Conservation (phyloP, 2,329 filamentous ascomycete species). For the Magnaporthiopsis incrustans region DNA sequence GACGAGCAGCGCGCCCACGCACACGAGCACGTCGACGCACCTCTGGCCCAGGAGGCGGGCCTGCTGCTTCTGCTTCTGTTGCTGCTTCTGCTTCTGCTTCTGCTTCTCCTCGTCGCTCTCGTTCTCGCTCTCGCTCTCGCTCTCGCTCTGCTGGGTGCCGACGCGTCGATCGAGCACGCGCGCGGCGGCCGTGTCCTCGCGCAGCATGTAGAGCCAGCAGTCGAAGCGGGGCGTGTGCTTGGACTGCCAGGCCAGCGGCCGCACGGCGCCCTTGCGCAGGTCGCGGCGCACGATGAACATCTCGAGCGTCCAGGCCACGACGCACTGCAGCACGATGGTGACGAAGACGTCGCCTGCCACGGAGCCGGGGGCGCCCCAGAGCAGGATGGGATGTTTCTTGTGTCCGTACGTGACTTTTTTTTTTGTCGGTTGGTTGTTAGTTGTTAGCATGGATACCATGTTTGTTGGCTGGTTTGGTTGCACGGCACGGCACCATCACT, state of each 20-base stretch:
- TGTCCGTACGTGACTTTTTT: conserved; percentile 39
- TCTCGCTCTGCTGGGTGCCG: background rate
- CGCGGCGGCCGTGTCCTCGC: conserved; percentile 14
- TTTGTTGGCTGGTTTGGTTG: no score
- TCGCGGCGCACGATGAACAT: conserved; percentile 38
- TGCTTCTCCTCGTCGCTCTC: background rate
- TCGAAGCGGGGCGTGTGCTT: conserved; percentile 24
- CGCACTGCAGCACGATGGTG: conserved; percentile 41
- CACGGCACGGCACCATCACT: background rate
- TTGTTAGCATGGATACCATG: conserved; percentile 1
- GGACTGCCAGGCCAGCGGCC: conserved; percentile 35
- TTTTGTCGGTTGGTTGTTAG: no score
- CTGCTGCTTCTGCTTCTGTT: background rate
- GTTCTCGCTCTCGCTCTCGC: no score
- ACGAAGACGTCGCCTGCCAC: conserved; percentile 41
- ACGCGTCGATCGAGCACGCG: background rate
- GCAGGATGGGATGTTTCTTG: conserved; percentile 29
- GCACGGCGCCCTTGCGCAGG: conserved; percentile 33
- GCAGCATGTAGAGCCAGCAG: conserved; percentile 38
- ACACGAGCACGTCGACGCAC: conserved; percentile 21
- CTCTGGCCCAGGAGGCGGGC: background rate
- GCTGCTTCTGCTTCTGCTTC: background rate
- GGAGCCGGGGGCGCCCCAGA: conserved; percentile 43
- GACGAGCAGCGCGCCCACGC: conserved; percentile 26
- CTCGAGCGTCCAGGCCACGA: conserved; percentile 45